Evolutionary conservation across 139 green algal genomes (phyloP).

Genomic region (Coccomyxa sp.): DNA sequence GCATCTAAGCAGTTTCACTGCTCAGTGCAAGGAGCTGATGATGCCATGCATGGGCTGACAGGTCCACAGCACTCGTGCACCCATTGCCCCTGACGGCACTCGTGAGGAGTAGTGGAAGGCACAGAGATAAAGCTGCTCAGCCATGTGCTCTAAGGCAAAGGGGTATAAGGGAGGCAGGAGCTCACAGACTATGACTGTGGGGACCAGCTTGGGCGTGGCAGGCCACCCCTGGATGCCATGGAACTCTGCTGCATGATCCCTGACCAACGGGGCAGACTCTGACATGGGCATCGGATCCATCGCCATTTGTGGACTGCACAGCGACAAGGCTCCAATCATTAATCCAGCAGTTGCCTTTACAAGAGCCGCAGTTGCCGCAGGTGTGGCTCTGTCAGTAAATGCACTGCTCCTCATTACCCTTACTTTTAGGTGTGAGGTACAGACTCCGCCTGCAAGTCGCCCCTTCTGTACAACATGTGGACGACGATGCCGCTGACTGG

Average conservation of each 20-base stretch:
- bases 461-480: not conserved
- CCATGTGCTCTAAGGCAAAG: too few relatives aligned
- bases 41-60: too few relatives aligned
- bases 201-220: constrained; percentile 76
- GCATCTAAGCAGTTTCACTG: too few relatives aligned
- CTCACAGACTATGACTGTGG: constrained; percentile 83
- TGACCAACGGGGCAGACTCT: constrained; percentile 13
- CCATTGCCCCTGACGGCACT: too few relatives aligned
- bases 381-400: not conserved
- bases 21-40: too few relatives aligned
- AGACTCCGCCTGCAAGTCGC: not conserved
- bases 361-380: not conserved
- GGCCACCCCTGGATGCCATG: constrained; percentile 64
- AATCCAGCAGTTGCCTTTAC: not conserved
- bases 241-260: constrained; percentile 54
- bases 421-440: not conserved
- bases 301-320: constrained; percentile 73
- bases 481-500: not conserved
- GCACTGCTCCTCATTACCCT: not conserved
- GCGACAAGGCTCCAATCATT: constrained; percentile 32
- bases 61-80: too few relatives aligned
- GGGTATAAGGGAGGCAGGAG: too few relatives aligned
- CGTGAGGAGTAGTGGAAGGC: too few relatives aligned
- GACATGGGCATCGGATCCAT: constrained; percentile 49
- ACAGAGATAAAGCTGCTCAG: too few relatives aligned